Base-by-base conservation (phyloP, 1,284 basidiomycete genomes). In the Ustilago cynodontis region DNA sequence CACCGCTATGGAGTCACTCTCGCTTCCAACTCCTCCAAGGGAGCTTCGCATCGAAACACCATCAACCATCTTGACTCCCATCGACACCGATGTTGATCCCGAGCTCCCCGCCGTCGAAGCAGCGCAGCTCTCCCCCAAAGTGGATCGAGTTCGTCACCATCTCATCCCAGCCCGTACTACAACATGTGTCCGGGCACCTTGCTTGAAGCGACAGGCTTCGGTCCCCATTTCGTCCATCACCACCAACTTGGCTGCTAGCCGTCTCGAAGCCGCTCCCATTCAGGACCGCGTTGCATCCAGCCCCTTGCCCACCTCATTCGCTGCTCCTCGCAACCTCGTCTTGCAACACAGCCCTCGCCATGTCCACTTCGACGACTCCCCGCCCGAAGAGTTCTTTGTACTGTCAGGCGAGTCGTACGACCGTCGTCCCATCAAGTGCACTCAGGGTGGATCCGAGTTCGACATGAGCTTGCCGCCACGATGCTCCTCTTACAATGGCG, bases 361-460 rank as follows among this genome's bases (percentile, higher is more conserved):
- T 35, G 80, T 82, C 0, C 78, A 78, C 53, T 82, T 82, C 22
- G 67, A 71, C 51, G 72, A 71, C 10, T 59, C 71, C 22, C 80
- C 80, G 4, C 80, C 80, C 22, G 73, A 80, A 41, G 62, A 73
- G 41, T 80, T 78, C 45, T 70, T 45, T 33, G 79, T 77, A 2
- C 72, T 77, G 22, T 77, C 71, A 8, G 65, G 79, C 50, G 64
- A 62, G 13, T 66, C 67, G 28, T 82, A 82, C 60, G 80, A 82
- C 56, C 80, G 80, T 26, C 58, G 67, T 39, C 77, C 79, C 29
- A 82, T 82, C 68, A 76, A 82, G 45, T 80, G 78, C 59, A 82
- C 80, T 2, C 77, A 74, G 31, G 76, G 72, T 18, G 80, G 80
- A 9, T 78, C 75, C 43, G 73, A 64, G 22, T 77, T 76, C 35